Base-by-base conservation (phyloP, 768 basidiomycete species). In the Ramaria sp. region DNA sequence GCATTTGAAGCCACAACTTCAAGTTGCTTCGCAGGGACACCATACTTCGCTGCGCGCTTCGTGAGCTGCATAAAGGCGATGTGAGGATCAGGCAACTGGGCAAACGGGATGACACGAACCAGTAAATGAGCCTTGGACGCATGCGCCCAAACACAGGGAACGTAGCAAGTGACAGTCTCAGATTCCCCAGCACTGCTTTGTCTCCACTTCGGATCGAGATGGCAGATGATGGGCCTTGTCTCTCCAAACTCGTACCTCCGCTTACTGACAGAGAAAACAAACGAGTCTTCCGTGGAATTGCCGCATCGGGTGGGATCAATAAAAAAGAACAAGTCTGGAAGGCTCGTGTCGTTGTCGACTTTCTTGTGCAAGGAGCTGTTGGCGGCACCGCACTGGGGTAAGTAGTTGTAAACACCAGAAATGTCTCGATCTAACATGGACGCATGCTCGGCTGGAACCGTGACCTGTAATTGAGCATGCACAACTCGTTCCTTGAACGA, bases 371-470 rank as follows among this genome's bases (percentile, higher is more conserved):
- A 73, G 20, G 87, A 86, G 24, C 79, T 77, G 65, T 88, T 91
- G 7, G 94, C 91, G 1, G 90, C 91, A 7, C 93, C 92, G 57
- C 94, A 97, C 66, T 84, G 86, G 60, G 88, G 84, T 53, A 93
- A 73, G 49, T 93, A 81, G 24, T 72, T 69, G 65, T 96, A 97
- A 1, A 71, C 73, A 5, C 94, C 94, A 6, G 85, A 83, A 46
- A 96, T 83, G 65, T 90, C 81, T 47, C 86, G 82, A 67, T 95
- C 93, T 31, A 89, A 78, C 54, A 71, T 67, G 1, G 64, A 57
- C 7, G 72, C 64, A 6, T 63, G 59, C 33, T 77, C 74, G 9
- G 68, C 63, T 0, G 79, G 73, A 3, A 86, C 80, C n/a, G 74
- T 70, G 37, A 97, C 71, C 61, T 82, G 73, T 27, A 96, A 61